Conservation (phyloP, 495 filamentous ascomycete species). For the Penicillium waksmanii region DNA sequence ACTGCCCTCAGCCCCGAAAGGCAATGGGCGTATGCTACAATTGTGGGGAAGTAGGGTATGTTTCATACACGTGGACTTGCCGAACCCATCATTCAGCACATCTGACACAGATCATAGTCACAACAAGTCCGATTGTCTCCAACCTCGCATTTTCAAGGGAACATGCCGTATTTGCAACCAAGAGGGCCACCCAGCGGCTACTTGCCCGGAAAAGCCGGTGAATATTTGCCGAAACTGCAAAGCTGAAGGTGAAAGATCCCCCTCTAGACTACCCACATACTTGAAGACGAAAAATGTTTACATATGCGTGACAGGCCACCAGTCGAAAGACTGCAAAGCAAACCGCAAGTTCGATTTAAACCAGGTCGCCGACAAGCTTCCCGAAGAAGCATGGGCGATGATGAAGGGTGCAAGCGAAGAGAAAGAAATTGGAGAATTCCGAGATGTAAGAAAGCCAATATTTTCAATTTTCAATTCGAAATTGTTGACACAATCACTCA, state of each 20-base stretch:
- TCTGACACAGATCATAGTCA: conserved; percentile 46
- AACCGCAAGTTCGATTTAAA: conserved; percentile 69
- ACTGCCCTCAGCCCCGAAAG: conserved; percentile 52
- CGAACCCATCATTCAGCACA: not conserved
- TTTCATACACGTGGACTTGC: not conserved
- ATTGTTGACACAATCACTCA: conserved; percentile 21
- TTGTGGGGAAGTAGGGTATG: conserved; percentile 52
- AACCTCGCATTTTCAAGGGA: conserved; percentile 67
- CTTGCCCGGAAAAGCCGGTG: conserved; percentile 71
- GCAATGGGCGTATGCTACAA: conserved; percentile 67
- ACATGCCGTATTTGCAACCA: conserved; percentile 73
- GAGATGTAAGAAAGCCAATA: conserved; percentile 50
- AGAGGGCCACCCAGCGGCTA: conserved; percentile 69
- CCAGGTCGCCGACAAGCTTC: conserved; percentile 57
- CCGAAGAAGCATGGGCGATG: conserved; percentile 71
- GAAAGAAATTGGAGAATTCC: conserved; percentile 74
- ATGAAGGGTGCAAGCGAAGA: conserved; percentile 65
- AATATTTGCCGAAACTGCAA: conserved; percentile 76
- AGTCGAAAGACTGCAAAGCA: conserved; percentile 64
- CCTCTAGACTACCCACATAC: not conserved
- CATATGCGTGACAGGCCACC: conserved; percentile 60
- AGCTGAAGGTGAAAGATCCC: conserved; percentile 59
- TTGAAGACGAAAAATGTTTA: not conserved
- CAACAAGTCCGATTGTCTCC: conserved; percentile 67
- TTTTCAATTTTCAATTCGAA: not conserved